A percentile compares a stretch with the other conserved stretches of the same genome.
Conservation (phyloP, 2,329 filamentous ascomycete genomes). For the Raffaelea albimanens region DNA sequence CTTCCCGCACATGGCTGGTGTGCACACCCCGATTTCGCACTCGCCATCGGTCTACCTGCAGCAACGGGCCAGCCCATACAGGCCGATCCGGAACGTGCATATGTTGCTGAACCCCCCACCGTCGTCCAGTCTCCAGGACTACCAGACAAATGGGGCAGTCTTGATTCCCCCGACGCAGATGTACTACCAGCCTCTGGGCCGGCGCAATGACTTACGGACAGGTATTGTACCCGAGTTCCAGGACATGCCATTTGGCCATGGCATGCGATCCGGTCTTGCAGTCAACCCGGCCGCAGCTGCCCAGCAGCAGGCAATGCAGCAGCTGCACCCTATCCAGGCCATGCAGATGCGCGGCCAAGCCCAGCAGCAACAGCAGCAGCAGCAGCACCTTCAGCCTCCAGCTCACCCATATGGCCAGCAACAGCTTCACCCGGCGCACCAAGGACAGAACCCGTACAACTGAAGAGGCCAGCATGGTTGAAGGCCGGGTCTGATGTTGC, state of each 20-base stretch:
- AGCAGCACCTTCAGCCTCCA: not conserved
- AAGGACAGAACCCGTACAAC: not conserved
- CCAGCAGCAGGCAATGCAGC: constrained; percentile 4
- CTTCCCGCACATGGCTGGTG: constrained; percentile 34
- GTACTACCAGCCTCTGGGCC: constrained; percentile 72
- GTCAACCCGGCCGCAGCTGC: constrained; percentile 8
- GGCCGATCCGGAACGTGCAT: constrained; percentile 79
- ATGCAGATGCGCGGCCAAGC: not conserved
- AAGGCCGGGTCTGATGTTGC: too few relatives aligned
- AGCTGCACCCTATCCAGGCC: constrained; percentile 3
- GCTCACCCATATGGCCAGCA: not conserved
- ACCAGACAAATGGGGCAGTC: constrained; percentile 40
- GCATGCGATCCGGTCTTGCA: constrained; percentile 1
- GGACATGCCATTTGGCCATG: constrained; percentile 2
- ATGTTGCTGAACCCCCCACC: constrained; percentile 86
- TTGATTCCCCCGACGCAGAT: constrained; percentile 57
- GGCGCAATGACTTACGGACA: constrained; percentile 56
- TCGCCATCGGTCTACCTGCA: constrained; percentile 84
- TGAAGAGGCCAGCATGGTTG: not conserved
- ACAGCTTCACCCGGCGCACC: not conserved
- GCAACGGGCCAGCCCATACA: constrained; percentile 85
- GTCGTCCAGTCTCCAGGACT: constrained; percentile 66
- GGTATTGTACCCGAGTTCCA: constrained; percentile 60
- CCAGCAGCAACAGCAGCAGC: not conserved
- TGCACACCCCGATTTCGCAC: constrained; percentile 59